A percentile compares a stretch with the other conserved stretches of the same genome.
Conservation (phyloP, 192 early-diverging fungal genomes). For the Gryganskiella cystojenkinii region DNA sequence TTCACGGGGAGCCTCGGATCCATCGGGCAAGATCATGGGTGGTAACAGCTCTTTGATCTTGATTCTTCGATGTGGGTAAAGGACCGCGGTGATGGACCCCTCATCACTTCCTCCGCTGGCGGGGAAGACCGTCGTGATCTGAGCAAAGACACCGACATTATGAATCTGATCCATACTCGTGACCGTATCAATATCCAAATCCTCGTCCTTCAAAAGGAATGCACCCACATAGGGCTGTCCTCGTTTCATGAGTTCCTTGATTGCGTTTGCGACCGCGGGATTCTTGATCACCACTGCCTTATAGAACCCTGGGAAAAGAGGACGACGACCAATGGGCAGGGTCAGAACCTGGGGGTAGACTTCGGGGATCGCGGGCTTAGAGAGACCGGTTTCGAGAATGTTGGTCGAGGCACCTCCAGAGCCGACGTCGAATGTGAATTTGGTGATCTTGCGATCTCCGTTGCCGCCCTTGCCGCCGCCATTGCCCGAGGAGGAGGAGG, state of each 20-base stretch:
- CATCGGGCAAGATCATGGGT: slow-evolving; percentile 47
- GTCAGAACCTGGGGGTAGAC: slow-evolving; percentile 95
- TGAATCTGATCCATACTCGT: slow-evolving; percentile 82
- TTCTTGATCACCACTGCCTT: slow-evolving; percentile 98
- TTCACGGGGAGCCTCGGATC: slow-evolving; percentile 42
- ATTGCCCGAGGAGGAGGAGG: slow-evolving; percentile 14
- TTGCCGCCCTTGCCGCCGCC: slow-evolving; percentile 19
- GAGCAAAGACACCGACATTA: slow-evolving; percentile 94
- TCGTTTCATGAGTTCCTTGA: slow-evolving; percentile 91
- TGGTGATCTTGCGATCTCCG: slow-evolving; percentile 21
- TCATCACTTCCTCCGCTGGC: slow-evolving; percentile 77
- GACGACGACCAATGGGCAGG: slow-evolving; percentile 91
- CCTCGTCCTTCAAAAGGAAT: slow-evolving; percentile 93
- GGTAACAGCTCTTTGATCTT: slow-evolving; percentile 77
- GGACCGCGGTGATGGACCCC: slow-evolving; percentile 88
- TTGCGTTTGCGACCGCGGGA: slow-evolving; percentile 89
- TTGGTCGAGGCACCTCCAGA: slow-evolving; percentile 53
- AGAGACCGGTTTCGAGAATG: slow-evolving; percentile 72
- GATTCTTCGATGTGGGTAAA: slow-evolving; percentile 96
- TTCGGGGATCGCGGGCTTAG: slow-evolving; percentile 87
- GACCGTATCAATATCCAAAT: slow-evolving; percentile 86
- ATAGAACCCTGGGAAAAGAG: slow-evolving; percentile 97
- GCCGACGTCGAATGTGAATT: slow-evolving; percentile 50
- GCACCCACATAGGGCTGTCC: slow-evolving; percentile 98
- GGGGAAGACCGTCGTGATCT: slow-evolving; percentile 95